Percentiles rank a stretch among this genome's conserved stretches.
These are phyloP conservation scores for Colletotrichum musae DNA, from an alignment of 2,329 filamentous ascomycete species.

Conservation along the genomic window DNA sequence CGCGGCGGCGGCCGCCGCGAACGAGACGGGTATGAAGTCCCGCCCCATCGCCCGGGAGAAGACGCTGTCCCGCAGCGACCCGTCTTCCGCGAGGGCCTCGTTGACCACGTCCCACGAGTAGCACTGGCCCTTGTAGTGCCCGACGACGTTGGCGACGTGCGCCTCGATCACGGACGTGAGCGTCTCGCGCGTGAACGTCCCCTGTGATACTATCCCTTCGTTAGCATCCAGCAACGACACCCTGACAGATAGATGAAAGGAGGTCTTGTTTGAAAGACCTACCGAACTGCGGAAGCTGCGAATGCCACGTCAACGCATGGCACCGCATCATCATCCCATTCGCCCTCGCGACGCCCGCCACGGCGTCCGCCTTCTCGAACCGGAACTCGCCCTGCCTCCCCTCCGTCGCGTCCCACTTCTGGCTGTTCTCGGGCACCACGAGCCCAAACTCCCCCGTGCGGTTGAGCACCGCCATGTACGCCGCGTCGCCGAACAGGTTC, in stretches of 20 bases:
- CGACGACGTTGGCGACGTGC: constrained; percentile 63
- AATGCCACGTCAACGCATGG: constrained; percentile 77
- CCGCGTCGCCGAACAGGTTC: constrained; percentile 60
- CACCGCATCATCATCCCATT: constrained; percentile 67
- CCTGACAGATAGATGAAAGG: too few relatives aligned
- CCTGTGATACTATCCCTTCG: constrained; percentile 66
- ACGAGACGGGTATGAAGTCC: constrained; percentile 68
- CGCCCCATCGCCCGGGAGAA: constrained; percentile 67
- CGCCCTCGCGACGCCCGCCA: constrained; percentile 57
- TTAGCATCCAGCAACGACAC: neutral
- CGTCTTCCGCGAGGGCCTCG: constrained; percentile 69
- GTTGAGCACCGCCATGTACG: constrained; percentile 68
- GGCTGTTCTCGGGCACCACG: constrained; percentile 72
- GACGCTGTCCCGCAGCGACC: constrained; percentile 61
- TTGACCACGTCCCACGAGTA: constrained; percentile 68
- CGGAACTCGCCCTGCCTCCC: constrained; percentile 70
- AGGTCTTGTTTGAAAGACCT: neutral
- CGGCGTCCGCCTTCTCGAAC: constrained; percentile 69
- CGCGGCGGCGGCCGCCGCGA: constrained; percentile 62
- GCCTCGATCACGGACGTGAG: constrained; percentile 59
- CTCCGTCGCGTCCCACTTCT: constrained; percentile 74
- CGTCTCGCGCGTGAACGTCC: constrained; percentile 70
- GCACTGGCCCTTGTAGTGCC: constrained; percentile 61
- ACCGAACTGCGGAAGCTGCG: constrained; percentile 65
- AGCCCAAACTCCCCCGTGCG: constrained; percentile 72